Base-by-base conservation (phyloP, 441 rosid genomes). In the Populus hybrid region DNA sequence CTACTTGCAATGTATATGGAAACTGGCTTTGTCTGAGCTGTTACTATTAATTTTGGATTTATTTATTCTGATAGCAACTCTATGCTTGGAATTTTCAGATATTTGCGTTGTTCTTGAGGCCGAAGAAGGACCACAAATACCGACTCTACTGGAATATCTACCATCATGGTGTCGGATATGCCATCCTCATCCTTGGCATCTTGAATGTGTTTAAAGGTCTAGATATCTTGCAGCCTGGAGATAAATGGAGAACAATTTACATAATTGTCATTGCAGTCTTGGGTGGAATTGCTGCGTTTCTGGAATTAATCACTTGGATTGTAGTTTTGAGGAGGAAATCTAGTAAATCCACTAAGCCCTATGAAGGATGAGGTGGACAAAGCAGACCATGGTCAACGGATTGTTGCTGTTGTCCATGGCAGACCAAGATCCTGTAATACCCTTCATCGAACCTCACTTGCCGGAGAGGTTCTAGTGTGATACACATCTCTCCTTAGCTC, bases 71-170 rank as follows among this genome's bases (percentile, higher is more conserved):
- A 54, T 59, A 65, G 64, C 5, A 54, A 64, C 67, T 46, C 24
- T 21, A 9, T 4, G 72, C 24, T 66, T 74, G 75, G n/a, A 64
- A 46, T 23, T 64, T 72, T 32, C 77, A 85, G 89, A 77, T 89
- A 38, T 81, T 82, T 73, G 88, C 92, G 0, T 46, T 87, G 83
- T 77, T 86, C 71, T 70, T 86, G 82, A 84, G 95, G 81, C 92
- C 92, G 0, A 83, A 81, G 28, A 86, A 88, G 69, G 87, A 87
- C 20, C 93, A 89, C 80, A 89, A 83, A 20, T 87, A 67, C 85
- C 82, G 91, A 77, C 8, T 81, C 21, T 88, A 86, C 69, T 90
- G 95, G 93, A 92, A 89, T 61, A 69, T 86, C 74, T 89, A 89
- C 84, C 93, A 92, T 70, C 90, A 85, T 71, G 59, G 71, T 1